Conservation (phyloP, 176 grass and related monocot genomes). For the Oryza glaberrima region DNA sequence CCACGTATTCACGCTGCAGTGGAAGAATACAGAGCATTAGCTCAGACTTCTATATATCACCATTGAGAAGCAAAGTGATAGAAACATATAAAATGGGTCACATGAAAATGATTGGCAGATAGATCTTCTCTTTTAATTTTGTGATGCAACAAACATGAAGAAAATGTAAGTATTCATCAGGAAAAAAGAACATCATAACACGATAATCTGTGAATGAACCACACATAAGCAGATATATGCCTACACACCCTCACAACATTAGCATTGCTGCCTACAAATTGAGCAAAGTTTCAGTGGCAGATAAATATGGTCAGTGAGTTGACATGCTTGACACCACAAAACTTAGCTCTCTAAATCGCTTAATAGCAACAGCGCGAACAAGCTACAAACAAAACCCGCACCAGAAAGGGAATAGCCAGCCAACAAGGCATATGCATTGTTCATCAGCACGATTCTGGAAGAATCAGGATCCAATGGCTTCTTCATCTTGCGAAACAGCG, state of each 20-base stretch:
- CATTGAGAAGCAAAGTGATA: neutral
- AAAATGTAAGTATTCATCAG: neutral
- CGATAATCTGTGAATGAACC: neutral
- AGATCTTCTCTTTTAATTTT: too few species aligned
- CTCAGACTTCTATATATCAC: neutral
- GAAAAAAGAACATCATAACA: neutral
- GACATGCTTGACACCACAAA: neutral
- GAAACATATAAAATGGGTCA: too few species aligned
- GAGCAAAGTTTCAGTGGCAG: constrained; percentile 8
- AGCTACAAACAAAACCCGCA: neutral
- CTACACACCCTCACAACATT: neutral
- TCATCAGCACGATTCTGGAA: neutral
- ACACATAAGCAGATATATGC: constrained; percentile 4
- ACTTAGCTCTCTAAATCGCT: neutral
- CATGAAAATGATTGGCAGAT: too few species aligned
- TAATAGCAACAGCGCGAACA: neutral
- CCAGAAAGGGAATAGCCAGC: neutral
- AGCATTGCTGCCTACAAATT: neutral
- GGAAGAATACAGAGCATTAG: neutral
- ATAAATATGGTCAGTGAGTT: neutral
- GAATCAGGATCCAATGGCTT: neutral
- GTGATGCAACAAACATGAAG: neutral
- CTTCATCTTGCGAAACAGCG: neutral
- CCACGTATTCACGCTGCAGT: constrained; percentile 79
- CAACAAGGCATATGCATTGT: neutral